These are phyloP conservation scores for Mycena chlorophos DNA, from an alignment of 768 basidiomycete species.

Conservation along the genomic window DNA sequence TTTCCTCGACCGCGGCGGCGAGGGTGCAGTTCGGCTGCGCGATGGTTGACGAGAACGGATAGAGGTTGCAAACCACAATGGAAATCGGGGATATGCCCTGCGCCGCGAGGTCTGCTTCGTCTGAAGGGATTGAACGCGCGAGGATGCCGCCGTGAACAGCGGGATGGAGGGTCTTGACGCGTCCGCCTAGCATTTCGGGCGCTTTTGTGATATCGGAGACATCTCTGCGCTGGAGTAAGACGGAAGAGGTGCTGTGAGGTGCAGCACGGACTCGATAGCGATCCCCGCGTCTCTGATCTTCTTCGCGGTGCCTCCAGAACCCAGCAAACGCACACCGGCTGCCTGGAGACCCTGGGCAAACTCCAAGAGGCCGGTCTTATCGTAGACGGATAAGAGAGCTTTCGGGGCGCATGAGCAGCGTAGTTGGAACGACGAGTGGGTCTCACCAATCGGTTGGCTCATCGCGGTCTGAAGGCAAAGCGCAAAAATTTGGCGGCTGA, in stretches of 20 bases:
- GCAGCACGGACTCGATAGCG: conserved; percentile 65
- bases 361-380: conserved; percentile 87
- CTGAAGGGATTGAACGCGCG: conserved; percentile 87
- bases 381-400: conserved; percentile 93
- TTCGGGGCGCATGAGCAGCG: not conserved
- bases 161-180: conserved; percentile 98
- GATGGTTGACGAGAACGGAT: conserved; percentile 93
- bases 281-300: conserved; percentile 87
- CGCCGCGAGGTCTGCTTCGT: conserved; percentile 78
- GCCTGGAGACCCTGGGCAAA: conserved; percentile 82
- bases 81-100: conserved; percentile 91
- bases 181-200: conserved; percentile 97
- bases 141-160: conserved; percentile 98
- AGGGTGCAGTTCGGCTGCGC: conserved; percentile 87
- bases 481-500: no score
- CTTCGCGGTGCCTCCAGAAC: conserved; percentile 97
- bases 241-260: conserved; percentile 1
- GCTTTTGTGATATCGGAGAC: conserved; percentile 97
- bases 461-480: not conserved
- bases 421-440: not conserved
- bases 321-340: conserved; percentile 84
- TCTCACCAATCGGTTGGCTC: conserved; percentile 25
- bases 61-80: conserved; percentile 98
- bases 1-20: conserved; percentile 92
- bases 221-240: conserved; percentile 57